A percentile compares a stretch with the other conserved stretches of the same genome.
phyloP scores from a whole-genome alignment of 371 early-diverging fungal species.

The Quaeritorhiza haematococci region DNA sequence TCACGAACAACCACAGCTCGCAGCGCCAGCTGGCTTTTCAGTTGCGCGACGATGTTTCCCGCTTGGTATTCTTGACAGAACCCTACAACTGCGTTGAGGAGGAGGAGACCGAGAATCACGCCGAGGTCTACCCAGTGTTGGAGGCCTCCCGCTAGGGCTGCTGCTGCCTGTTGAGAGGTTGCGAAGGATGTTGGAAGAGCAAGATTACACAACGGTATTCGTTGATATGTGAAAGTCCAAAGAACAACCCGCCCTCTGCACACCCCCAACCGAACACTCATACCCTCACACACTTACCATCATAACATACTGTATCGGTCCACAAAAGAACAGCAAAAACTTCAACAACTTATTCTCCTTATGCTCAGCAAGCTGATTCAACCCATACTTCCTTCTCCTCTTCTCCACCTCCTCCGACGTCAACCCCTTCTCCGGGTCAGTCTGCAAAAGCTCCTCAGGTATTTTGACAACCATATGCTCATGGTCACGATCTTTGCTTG shows the following conservation, averaged over 20 bases:
- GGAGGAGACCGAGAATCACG: constrained; percentile 14
- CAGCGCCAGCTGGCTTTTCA: constrained; percentile 7
- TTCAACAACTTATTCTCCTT: constrained; percentile 19
- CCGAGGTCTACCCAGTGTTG: constrained; percentile 19
- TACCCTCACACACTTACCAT: constrained; percentile 11
- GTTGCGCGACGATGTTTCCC: not conserved
- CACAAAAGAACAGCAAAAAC: constrained; percentile 18
- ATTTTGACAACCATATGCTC: constrained; percentile 5
- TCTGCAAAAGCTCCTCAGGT: constrained; percentile 3
- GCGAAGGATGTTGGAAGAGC: too few relatives aligned
- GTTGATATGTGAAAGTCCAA: not conserved
- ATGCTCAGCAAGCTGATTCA: constrained; percentile 14
- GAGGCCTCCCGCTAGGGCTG: constrained; percentile 14
- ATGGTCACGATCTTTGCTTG: not conserved
- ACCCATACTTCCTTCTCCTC: constrained; percentile 9
- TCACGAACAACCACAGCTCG: constrained; percentile 22
- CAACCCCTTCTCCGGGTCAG: constrained; percentile 3
- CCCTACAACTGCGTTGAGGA: constrained; percentile 32
- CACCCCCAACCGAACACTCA: too few relatives aligned
- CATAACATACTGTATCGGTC: constrained; percentile 19
- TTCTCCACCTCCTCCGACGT: constrained; percentile 3
- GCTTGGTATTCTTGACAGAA: constrained; percentile 23
- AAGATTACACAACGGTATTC: not conserved
- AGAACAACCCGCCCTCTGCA: not conserved
- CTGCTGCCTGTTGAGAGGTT: constrained; percentile 6